Percentiles rank a stretch among this genome's conserved stretches.
Evolutionary conservation across 163 green algal genomes (phyloP).

Genomic region (Volvox carteri): DNA sequence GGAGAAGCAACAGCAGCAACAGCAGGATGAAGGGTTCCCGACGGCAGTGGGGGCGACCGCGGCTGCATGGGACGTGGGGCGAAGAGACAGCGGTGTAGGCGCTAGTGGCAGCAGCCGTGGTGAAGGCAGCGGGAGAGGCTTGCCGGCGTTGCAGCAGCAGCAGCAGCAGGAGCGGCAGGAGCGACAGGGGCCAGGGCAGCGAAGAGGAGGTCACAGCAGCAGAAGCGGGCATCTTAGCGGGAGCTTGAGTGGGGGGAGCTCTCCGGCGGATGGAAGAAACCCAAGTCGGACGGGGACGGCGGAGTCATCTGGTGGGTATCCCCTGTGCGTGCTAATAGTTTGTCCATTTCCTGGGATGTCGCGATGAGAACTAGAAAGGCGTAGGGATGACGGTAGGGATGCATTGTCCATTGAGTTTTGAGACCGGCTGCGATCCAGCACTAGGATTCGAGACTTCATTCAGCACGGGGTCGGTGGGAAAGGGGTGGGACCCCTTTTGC

Average conservation of each 20-base stretch:
- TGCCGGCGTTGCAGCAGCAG: neutral
- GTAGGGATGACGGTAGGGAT: too few relatives aligned
- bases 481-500: too few relatives aligned
- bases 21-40: neutral
- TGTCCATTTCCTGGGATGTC: too few relatives aligned
- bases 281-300: neutral
- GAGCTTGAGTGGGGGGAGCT: neutral
- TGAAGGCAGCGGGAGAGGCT: neutral
- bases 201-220: neutral
- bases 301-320: neutral
- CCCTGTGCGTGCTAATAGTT: too few relatives aligned
- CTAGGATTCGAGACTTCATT: too few relatives aligned
- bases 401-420: too few relatives aligned
- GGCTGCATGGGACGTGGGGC: conserved; percentile 1
- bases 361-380: too few relatives aligned
- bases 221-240: neutral
- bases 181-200: neutral
- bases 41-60: neutral
- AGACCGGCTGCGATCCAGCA: too few relatives aligned
- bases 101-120: conserved; percentile 2
- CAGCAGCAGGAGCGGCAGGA: neutral
- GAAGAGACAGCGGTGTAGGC: conserved; percentile 5
- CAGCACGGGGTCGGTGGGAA: too few relatives aligned
- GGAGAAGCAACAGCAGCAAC: conserved; percentile 21
- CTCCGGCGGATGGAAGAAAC: conserved; percentile 1